Evolutionary conservation across 179 eudicot genomes (phyloP).

Genomic region (Patellifolia procumbens): DNA sequence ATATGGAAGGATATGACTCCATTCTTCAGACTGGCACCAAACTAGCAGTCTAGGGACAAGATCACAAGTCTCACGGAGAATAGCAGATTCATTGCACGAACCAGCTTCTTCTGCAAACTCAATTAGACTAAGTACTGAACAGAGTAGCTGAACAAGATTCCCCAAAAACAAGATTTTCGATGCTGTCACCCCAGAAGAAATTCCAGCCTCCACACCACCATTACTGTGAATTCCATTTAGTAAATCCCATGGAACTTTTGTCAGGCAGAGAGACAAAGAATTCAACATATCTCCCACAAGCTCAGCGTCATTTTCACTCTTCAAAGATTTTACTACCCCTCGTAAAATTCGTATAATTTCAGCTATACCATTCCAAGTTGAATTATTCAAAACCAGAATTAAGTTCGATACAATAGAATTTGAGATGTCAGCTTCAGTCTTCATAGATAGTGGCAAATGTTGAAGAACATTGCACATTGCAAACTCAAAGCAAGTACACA

Average conservation of each 20-base stretch:
- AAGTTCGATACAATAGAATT: conserved; percentile 25
- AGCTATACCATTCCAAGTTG: conserved; percentile 58
- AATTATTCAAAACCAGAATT: conserved; percentile 31
- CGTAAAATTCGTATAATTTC: conserved; percentile 56
- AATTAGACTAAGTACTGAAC: conserved; percentile 52
- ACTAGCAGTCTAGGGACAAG: conserved; percentile 52
- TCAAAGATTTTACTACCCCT: conserved; percentile 51
- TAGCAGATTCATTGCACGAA: conserved; percentile 22
- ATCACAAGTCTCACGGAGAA: conserved; percentile 40
- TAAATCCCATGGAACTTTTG: conserved; percentile 53
- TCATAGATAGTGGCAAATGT: conserved; percentile 28
- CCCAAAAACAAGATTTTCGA: conserved; percentile 47
- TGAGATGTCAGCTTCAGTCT: conserved; percentile 22
- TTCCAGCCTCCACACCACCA: conserved; percentile 13
- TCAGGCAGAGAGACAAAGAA: conserved; percentile 36
- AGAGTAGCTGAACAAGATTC: conserved; percentile 64
- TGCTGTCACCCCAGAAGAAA: conserved; percentile 29
- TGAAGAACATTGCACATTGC: conserved; percentile 41
- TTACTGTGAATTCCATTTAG: conserved; percentile 33
- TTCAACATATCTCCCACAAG: conserved; percentile 37
- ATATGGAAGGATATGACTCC: conserved; percentile 44
- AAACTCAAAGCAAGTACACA: conserved; percentile 57
- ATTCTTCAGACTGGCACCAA: conserved; percentile 50
- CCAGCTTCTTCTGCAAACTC: conserved; percentile 29
- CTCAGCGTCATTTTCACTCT: conserved; percentile 44